Evolutionary conservation across 2,329 filamentous ascomycete genomes (phyloP).

Genomic region (Verticillium dahliae): DNA sequence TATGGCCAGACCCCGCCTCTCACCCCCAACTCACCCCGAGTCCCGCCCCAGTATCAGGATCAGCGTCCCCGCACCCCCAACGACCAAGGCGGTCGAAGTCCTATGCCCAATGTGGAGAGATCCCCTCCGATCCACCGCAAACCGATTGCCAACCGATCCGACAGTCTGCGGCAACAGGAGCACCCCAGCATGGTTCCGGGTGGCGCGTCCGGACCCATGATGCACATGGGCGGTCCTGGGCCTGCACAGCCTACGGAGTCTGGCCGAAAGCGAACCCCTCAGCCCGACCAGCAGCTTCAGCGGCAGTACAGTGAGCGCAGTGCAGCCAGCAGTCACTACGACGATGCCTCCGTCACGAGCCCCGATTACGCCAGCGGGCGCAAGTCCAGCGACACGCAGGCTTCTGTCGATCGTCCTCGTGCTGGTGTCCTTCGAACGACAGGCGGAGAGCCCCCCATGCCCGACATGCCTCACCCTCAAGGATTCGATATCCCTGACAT

Average conservation of each 20-base stretch:
- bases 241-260: conserved; percentile 29
- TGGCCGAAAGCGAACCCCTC: conserved; percentile 8
- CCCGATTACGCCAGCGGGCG: conserved; percentile 74
- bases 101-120: conserved; percentile 25
- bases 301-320: conserved; percentile 31
- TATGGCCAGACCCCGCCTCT: conserved; percentile 18
- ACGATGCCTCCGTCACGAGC: conserved; percentile 59
- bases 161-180: conserved; percentile 15
- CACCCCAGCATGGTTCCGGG: background rate
- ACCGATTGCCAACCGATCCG: conserved; percentile 37
- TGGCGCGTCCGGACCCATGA: conserved; percentile 21
- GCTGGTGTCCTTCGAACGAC: conserved; percentile 77
- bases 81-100: background rate
- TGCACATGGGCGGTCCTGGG: conserved; percentile 43
- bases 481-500: conserved; percentile 61
- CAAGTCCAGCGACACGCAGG: conserved; percentile 39
- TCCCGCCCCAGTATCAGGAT: conserved; percentile 2
- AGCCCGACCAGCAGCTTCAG: conserved; percentile 16
- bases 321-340: conserved; percentile 42
- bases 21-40: conserved; percentile 7
- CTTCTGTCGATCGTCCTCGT: conserved; percentile 59
- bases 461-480: conserved; percentile 9
- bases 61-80: background rate
- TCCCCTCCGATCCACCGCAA: conserved; percentile 42
- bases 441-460: conserved; percentile 25